phyloP scores from a whole-genome alignment of 2,329 filamentous ascomycete genomes.

The Cladosporium sp. region DNA sequence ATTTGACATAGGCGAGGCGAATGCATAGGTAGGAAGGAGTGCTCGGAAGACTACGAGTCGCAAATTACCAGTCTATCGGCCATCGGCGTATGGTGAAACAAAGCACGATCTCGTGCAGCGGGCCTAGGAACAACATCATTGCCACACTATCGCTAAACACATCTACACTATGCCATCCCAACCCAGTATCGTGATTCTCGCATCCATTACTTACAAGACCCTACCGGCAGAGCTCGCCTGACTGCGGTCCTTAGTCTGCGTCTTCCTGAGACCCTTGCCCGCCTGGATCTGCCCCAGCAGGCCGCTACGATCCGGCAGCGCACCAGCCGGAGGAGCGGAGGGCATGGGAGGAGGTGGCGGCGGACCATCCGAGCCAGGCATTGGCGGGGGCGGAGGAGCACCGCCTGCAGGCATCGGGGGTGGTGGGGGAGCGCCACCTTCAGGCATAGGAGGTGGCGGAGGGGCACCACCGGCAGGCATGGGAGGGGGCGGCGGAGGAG shows the following conservation, averaged over 20 bases:
- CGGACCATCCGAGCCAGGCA: conserved; percentile 38
- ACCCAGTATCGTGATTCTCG: too few species aligned
- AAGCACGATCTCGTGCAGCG: too few species aligned
- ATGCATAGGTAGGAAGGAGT: too few species aligned
- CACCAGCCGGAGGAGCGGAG: conserved; percentile 39
- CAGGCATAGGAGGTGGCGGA: conserved; percentile 29
- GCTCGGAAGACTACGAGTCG: too few species aligned
- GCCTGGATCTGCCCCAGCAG: conserved; percentile 78
- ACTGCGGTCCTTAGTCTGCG: conserved; percentile 83
- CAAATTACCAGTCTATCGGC: too few species aligned
- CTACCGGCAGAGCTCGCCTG: conserved; percentile 64
- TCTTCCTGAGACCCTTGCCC: conserved; percentile 76
- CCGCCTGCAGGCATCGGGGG: conserved; percentile 45
- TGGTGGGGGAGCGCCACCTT: conserved; percentile 28
- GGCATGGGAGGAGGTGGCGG: conserved; percentile 39
- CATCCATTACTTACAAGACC: conserved; percentile 42
- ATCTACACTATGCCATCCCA: too few species aligned
- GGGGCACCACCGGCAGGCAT: conserved; percentile 34
- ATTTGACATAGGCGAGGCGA: too few species aligned
- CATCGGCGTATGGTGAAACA: too few species aligned
- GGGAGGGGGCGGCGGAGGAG: conserved; percentile 42
- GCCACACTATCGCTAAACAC: too few species aligned
- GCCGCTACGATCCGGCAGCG: conserved; percentile 43
- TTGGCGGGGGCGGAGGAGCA: conserved; percentile 36
- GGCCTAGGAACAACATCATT: too few species aligned